Percentiles rank a stretch among this genome's conserved stretches.
Evolutionary conservation across 2,329 filamentous ascomycete species (phyloP).

Genomic region (Nakataea oryzae): DNA sequence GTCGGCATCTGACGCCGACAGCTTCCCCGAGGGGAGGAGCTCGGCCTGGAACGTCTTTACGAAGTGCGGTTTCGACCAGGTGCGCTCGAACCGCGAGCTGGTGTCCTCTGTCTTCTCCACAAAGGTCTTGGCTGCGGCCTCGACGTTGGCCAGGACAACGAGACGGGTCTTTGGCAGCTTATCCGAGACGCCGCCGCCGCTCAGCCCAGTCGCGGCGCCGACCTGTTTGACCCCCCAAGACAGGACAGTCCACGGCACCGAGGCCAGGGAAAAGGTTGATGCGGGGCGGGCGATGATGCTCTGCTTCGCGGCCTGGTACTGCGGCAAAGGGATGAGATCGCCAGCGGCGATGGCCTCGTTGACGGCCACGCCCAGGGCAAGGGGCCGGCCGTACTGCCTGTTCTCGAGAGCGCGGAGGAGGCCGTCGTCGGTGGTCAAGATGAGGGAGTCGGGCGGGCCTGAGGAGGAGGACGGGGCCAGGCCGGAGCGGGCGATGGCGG

Average conservation of each 20-base stretch:
- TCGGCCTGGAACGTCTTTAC: slow-evolving; percentile 42
- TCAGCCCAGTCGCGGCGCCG: slow-evolving; percentile 43
- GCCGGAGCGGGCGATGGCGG: slow-evolving; percentile 18
- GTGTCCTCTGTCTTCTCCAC: slow-evolving; percentile 28
- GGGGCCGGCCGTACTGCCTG: slow-evolving; percentile 68
- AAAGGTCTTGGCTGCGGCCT: slow-evolving; percentile 47
- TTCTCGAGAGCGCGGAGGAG: slow-evolving; percentile 64
- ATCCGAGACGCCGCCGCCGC: slow-evolving; percentile 28
- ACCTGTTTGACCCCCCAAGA: slow-evolving; percentile 66
- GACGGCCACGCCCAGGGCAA: slow-evolving; percentile 70
- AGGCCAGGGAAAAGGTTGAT: slow-evolving; percentile 42
- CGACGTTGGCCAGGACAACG: slow-evolving; percentile 54
- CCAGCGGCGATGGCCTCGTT: slow-evolving; percentile 59
- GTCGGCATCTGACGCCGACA: slow-evolving; percentile 57
- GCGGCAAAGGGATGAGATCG: slow-evolving; percentile 58
- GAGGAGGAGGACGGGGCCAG: slow-evolving; percentile 15
- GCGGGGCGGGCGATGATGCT: slow-evolving; percentile 55
- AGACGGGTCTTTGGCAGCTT: slow-evolving; percentile 50
- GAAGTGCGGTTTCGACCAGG: slow-evolving; percentile 59
- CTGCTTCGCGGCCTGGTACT: slow-evolving; percentile 55
- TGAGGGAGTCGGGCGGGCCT: slow-evolving; percentile 33
- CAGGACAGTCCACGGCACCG: slow-evolving; percentile 58
- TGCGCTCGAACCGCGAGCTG: slow-evolving; percentile 49
- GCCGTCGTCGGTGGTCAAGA: slow-evolving; percentile 46
- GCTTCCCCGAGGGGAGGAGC: slow-evolving; percentile 27